Percentiles rank a stretch among this genome's conserved stretches.
These are phyloP conservation scores for Citeromyces matritensis DNA, from an alignment of 805 yeast genomes.

Conservation along the genomic window DNA sequence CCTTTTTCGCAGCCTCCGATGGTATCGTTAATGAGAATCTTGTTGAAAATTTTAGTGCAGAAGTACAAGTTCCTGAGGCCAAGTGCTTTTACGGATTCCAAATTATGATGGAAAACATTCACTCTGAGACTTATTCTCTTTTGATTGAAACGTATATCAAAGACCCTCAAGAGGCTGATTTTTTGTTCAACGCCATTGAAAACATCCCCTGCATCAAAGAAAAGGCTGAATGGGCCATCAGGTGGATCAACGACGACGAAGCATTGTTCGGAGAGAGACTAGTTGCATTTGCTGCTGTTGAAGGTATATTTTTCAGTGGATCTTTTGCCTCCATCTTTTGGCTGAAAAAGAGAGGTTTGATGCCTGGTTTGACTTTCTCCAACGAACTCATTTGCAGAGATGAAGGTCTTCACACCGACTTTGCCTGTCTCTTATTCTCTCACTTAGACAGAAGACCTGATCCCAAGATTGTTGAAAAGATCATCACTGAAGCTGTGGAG, in stretches of 20 bases:
- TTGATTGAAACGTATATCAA: conserved; percentile 91
- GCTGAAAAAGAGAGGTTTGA: conserved; percentile 96
- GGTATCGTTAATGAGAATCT: conserved; percentile 97
- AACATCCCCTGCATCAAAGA: conserved; percentile 91
- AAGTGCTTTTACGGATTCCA: conserved; percentile 98
- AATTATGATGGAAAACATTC: conserved; percentile 99
- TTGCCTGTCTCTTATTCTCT: conserved; percentile 89
- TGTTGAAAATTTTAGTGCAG: conserved; percentile 94
- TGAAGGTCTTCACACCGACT: conserved; percentile 97
- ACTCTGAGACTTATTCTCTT: conserved; percentile 91
- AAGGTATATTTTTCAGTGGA: conserved; percentile 97
- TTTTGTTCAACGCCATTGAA: conserved; percentile 88
- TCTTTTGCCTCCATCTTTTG: conserved; percentile 97
- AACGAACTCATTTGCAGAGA: conserved; percentile 96
- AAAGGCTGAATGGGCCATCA: conserved; percentile 98
- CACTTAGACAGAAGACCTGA: conserved; percentile 87
- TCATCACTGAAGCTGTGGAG: conserved; percentile 87
- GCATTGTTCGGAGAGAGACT: conserved; percentile 91
- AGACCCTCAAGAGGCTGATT: conserved; percentile 88
- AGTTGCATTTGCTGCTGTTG: conserved; percentile 97
- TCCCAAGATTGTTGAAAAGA: conserved; percentile 61
- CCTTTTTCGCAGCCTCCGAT: conserved; percentile 97
- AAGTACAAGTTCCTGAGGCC: conserved; percentile 95
- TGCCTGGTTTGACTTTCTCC: conserved; percentile 98
- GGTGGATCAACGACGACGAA: conserved; percentile 85